These are phyloP conservation scores for Cladosporium sp. DNA, from an alignment of 2,329 filamentous ascomycete genomes.

Conservation along the genomic window DNA sequence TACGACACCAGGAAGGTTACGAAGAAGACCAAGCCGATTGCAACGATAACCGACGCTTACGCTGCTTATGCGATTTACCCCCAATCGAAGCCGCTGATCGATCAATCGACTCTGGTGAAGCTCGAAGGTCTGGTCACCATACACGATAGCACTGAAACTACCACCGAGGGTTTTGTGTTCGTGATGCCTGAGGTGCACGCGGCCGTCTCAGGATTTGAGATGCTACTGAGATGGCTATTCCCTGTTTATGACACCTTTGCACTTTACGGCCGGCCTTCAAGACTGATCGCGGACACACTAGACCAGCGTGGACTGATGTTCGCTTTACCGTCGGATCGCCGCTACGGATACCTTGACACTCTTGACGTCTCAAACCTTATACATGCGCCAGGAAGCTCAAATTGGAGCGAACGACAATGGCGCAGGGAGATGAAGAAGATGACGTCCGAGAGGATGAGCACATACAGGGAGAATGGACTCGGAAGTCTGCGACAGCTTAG, in stretches of 20 bases:
- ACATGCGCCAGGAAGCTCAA: slow-evolving; percentile 70
- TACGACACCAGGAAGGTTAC: slow-evolving; percentile 89
- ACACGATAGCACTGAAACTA: slow-evolving; percentile 74
- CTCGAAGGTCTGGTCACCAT: slow-evolving; percentile 89
- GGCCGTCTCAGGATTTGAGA: slow-evolving; percentile 92
- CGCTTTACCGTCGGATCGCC: slow-evolving; percentile 85
- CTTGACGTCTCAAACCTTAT: slow-evolving; percentile 82
- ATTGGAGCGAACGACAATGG: slow-evolving; percentile 88
- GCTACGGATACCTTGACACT: slow-evolving; percentile 89
- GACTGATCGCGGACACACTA: slow-evolving; percentile 82
- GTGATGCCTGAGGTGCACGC: slow-evolving; percentile 94
- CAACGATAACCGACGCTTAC: slow-evolving; percentile 86
- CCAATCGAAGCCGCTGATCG: slow-evolving; percentile 88
- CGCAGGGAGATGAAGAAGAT: slow-evolving; percentile 84
- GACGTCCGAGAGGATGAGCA: slow-evolving; percentile 75
- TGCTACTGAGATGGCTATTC: slow-evolving; percentile 89
- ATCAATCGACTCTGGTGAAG: slow-evolving; percentile 91
- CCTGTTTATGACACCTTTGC: slow-evolving; percentile 91
- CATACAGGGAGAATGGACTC: slow-evolving; percentile 31
- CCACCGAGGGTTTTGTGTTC: slow-evolving; percentile 92
- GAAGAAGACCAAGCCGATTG: slow-evolving; percentile 88
- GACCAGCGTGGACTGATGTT: slow-evolving; percentile 95
- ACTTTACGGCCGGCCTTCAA: slow-evolving; percentile 84
- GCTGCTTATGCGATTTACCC: slow-evolving; percentile 95
- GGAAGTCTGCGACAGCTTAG: slow-evolving; percentile 33